Base-by-base conservation (phyloP, 2,329 filamentous ascomycete genomes). In the Claviceps sp. region DNA sequence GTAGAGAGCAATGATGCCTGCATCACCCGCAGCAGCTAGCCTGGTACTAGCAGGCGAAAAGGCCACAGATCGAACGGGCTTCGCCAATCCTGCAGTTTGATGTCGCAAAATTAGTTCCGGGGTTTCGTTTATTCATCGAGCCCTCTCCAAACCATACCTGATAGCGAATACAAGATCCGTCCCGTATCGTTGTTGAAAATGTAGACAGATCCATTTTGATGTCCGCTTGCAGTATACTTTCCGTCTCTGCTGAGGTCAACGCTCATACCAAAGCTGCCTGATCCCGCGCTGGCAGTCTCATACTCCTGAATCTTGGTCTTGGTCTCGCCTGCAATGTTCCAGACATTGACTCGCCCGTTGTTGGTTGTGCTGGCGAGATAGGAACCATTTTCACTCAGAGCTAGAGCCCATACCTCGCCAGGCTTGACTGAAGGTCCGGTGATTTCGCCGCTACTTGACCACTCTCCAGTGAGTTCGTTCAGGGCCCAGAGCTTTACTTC, bases 141-240 rank as follows among this genome's bases (percentile, higher is more conserved):
- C 0, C 24, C 24, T 20, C 16, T 20, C 37, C 9, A 5, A n/a
- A 8, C 16, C 41, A 55, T 71, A 87, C 87, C 84, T 51, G 88
- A 84, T 24, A 98, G 73, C 7, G 89, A 93, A 67, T 95, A 91
- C 13, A 87, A 75, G 60, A 98, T 80, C 51, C 88, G 81, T 3
- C 88, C 87, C 0, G 86, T 89, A 59, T 89, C 84, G 62, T 95
- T 97, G 72, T 89, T 90, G 75, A 97, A 98, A 55, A 98, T 82
- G 70, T 96, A 96, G 56, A 97, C 79, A 13, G 82, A 84, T 16
- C 93, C 93, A 61, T 87, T 95, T 65, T 95, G 87, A 68, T 98
- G 91, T 0, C 93, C 93, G 50, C 86, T 94, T 4, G 90, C 91
- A 34, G 90, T 94, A 66, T 89, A 85, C 56, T 80, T 83, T 50